A percentile compares a stretch with the other conserved stretches of the same genome.
phyloP scores from a whole-genome alignment of 1,139 yeast species.

The Wickerhamomyces sp. region DNA sequence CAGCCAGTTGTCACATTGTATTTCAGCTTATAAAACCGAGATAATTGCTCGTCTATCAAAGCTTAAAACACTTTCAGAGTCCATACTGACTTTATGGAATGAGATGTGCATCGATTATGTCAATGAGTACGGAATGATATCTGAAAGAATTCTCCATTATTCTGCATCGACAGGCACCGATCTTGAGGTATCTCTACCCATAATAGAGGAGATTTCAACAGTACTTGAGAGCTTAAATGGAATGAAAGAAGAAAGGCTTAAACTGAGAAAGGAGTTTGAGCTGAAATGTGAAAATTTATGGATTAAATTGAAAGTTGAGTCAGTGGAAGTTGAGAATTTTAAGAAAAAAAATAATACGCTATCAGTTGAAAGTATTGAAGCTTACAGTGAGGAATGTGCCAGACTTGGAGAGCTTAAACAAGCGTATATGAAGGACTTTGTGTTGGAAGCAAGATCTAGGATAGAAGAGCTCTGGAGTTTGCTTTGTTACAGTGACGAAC shows the following conservation, averaged over 20 bases:
- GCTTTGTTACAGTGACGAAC: conserved; percentile 50
- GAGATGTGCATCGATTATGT: conserved; percentile 17
- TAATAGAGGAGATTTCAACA: conserved; percentile 18
- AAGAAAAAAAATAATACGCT: conserved; percentile 31
- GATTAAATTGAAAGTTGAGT: conserved; percentile 46
- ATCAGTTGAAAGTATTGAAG: conserved; percentile 23
- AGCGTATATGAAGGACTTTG: conserved; percentile 62
- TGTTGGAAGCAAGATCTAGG: conserved; percentile 53
- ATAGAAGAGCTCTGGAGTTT: conserved; percentile 60
- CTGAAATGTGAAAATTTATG: conserved; percentile 43
- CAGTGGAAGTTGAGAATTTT: conserved; percentile 33
- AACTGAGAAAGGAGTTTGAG: conserved; percentile 11
- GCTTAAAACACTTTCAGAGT: conserved; percentile 6
- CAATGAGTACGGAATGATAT: conserved; percentile 14
- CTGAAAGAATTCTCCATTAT: conserved; percentile 15
- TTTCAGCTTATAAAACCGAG: conserved; percentile 14
- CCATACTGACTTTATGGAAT: conserved; percentile 14
- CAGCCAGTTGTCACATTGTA: conserved; percentile 10
- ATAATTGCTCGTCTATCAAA: conserved; percentile 3
- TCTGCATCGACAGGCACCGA: neutral
- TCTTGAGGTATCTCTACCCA: conserved; percentile 17
- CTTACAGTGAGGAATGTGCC: conserved; percentile 47
- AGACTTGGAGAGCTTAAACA: conserved; percentile 58
- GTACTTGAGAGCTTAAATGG: conserved; percentile 18
- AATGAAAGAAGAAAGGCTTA: conserved; percentile 8